Conservation (phyloP, 805 yeast genomes). For the Metschnikowia koreensis region DNA sequence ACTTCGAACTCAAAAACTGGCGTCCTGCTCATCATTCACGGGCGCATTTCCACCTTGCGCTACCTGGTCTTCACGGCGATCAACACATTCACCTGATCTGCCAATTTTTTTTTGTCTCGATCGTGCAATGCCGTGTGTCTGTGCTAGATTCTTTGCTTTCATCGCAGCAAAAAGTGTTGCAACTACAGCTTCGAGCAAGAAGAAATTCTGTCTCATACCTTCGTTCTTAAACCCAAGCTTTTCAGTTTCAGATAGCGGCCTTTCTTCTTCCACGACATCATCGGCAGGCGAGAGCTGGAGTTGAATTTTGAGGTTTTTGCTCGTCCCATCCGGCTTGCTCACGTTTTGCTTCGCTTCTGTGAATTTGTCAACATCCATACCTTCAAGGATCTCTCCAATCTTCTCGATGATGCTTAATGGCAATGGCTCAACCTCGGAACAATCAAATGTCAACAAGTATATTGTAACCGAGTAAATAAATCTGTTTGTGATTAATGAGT, state of each 20-base stretch:
- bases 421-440: constrained; percentile 4
- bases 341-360: constrained; percentile 1
- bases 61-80: not conserved
- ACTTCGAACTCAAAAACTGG: too few relatives aligned
- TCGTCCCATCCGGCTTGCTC: not conserved
- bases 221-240: constrained; percentile 3
- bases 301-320: not conserved
- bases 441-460: constrained; percentile 8
- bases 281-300: not conserved
- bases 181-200: constrained; percentile 13
- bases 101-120: not conserved
- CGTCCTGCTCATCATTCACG: too few relatives aligned
- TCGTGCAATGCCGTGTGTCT: not conserved
- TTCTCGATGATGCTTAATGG: constrained; percentile 2
- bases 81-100: not conserved
- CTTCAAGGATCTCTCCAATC: not conserved
- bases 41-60: not conserved
- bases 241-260: constrained; percentile 2
- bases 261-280: not conserved
- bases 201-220: constrained; percentile 12
- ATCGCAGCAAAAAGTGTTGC: constrained; percentile 9
- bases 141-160: constrained; percentile 4
- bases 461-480: constrained; percentile 7
- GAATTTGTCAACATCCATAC: constrained; percentile 1
- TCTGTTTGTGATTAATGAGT: constrained; percentile 11